Evolutionary conservation across 495 filamentous ascomycete species (phyloP).

Genomic region (Aspergillus carlsbadensis): DNA sequence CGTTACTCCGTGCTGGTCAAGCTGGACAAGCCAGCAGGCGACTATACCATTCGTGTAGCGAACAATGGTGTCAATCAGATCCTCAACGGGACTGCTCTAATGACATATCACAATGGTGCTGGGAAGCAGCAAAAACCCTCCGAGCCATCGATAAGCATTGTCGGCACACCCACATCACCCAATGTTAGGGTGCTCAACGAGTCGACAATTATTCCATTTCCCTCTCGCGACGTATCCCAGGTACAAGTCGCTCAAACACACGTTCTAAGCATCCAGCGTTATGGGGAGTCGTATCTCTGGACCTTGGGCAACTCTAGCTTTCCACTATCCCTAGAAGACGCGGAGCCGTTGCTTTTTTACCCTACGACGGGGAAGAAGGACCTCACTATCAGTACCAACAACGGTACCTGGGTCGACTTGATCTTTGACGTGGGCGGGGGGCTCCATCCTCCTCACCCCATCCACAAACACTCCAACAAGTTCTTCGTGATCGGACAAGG

Average conservation of each 20-base stretch:
- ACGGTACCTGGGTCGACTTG: slow-evolving; percentile 59
- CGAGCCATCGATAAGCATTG: slow-evolving; percentile 42
- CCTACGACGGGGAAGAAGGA: slow-evolving; percentile 33
- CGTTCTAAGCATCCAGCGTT: slow-evolving; percentile 34
- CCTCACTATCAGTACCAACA: slow-evolving; percentile 49
- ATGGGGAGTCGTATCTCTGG: slow-evolving; percentile 46
- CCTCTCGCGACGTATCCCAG: slow-evolving; percentile 33
- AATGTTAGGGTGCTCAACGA: slow-evolving; percentile 41
- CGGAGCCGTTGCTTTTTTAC: slow-evolving; percentile 50
- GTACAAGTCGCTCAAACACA: slow-evolving; percentile 38
- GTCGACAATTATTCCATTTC: slow-evolving; percentile 39
- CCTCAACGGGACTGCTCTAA: slow-evolving; percentile 31
- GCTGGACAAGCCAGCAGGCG: slow-evolving; percentile 30
- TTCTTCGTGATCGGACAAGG: slow-evolving; percentile 55
- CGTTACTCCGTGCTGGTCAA: slow-evolving; percentile 41
- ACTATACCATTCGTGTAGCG: slow-evolving; percentile 39
- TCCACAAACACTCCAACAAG: slow-evolving; percentile 66
- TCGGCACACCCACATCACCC: slow-evolving; percentile 31
- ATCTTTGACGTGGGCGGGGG: slow-evolving; percentile 39
- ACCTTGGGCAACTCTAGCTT: slow-evolving; percentile 41
- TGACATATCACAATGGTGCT: slow-evolving; percentile 23
- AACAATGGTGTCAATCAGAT: slow-evolving; percentile 35
- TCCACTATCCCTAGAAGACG: slow-evolving; percentile 32
- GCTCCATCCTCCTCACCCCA: slow-evolving; percentile 49
- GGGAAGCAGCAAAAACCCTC: slow-evolving; percentile 14